These are phyloP conservation scores for Psilocybe cubensis DNA, from an alignment of 768 basidiomycete genomes.

Conservation along the genomic window DNA sequence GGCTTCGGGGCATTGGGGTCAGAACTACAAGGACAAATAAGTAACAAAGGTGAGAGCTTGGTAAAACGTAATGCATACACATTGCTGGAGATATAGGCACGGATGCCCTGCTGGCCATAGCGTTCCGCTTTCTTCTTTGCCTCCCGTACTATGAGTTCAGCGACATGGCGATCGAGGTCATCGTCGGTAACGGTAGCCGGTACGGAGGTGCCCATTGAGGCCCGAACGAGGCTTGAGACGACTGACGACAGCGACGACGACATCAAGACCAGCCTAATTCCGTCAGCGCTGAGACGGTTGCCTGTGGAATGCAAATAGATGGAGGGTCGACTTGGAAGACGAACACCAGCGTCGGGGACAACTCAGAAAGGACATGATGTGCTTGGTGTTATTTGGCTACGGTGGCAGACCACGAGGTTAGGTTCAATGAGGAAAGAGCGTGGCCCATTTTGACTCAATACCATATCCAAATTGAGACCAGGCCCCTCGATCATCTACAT, in stretches of 20 bases:
- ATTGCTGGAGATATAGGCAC: slow-evolving; percentile 70
- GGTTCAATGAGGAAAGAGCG: neutral
- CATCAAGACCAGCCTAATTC: slow-evolving; percentile 9
- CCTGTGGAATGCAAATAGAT: neutral
- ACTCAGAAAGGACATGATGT: neutral
- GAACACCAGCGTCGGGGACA: neutral
- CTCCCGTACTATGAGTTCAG: slow-evolving; percentile 89
- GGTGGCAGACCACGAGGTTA: slow-evolving; percentile 2
- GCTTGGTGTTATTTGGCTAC: slow-evolving; percentile 4
- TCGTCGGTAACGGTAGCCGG: slow-evolving; percentile 67
- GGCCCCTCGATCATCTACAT: neutral
- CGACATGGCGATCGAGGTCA: slow-evolving; percentile 91
- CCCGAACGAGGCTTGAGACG: slow-evolving; percentile 78
- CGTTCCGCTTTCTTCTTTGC: slow-evolving; percentile 89
- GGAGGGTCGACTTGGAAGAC: neutral
- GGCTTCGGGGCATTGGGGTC: slow-evolving; percentile 78
- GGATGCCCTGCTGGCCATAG: slow-evolving; percentile 77
- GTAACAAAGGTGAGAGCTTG: neutral
- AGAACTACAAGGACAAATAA: slow-evolving; percentile 38
- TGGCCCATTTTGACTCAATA: neutral
- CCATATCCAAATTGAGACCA: neutral
- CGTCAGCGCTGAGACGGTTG: neutral
- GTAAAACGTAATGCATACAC: slow-evolving; percentile 36
- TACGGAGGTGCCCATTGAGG: slow-evolving; percentile 73
- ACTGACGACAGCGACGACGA: slow-evolving; percentile 80